A percentile compares a stretch with the other conserved stretches of the same genome.
Evolutionary conservation across 2,329 filamentous ascomycete species (phyloP).

Genomic region (Aureobasidium pullulans): DNA sequence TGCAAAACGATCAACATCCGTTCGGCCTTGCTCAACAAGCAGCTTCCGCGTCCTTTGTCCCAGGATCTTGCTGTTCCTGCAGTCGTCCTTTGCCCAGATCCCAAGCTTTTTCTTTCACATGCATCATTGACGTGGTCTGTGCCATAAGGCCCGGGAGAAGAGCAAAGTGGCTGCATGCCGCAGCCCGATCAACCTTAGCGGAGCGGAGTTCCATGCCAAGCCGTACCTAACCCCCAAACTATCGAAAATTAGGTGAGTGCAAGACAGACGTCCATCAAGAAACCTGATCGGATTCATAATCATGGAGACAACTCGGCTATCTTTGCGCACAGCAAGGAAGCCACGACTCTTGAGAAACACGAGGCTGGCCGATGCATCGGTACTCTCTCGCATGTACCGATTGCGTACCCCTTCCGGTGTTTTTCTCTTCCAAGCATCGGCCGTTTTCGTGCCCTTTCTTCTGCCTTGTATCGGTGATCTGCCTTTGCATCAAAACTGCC

Average conservation of each 20-base stretch:
- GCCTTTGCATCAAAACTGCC: not conserved
- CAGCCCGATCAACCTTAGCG: conserved; percentile 8
- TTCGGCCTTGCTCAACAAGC: not conserved
- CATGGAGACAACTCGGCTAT: not conserved
- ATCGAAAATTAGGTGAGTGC: conserved; percentile 1
- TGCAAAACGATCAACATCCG: not conserved
- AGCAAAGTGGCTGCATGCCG: conserved; percentile 9
- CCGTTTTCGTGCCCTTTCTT: not conserved
- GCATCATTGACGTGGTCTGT: conserved; percentile 7
- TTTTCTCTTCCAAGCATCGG: not conserved
- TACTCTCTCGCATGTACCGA: not conserved
- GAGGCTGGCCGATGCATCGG: not conserved
- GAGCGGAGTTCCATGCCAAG: conserved; percentile 1
- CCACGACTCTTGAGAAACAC: not conserved
- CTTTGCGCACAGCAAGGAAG: not conserved
- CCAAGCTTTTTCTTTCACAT: conserved; percentile 11
- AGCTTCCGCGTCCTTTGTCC: not conserved
- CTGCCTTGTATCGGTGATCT: not conserved
- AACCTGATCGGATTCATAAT: not conserved
- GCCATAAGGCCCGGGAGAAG: conserved; percentile 9
- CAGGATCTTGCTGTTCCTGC: not conserved
- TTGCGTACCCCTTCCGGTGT: not conserved
- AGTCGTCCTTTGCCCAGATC: not conserved
- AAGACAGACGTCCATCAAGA: not conserved
- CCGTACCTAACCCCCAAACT: not conserved